Evolutionary conservation across 208 protist species (phyloP).

Genomic region (Blechomonas ayalai): DNA sequence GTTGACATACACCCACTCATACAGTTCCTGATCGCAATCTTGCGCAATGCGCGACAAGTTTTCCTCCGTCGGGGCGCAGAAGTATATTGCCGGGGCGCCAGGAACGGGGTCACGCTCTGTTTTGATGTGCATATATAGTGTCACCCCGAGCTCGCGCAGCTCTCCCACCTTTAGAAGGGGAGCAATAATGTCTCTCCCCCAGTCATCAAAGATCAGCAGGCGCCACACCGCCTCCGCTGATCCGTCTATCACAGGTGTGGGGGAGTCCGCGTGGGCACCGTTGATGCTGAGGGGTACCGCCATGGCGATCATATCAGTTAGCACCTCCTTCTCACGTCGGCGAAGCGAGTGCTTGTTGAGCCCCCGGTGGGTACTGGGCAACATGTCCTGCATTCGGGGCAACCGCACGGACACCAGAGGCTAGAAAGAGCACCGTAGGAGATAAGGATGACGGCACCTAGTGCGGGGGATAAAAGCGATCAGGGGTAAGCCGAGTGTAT

Average conservation of each 20-base stretch:
- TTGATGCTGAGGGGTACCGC: constrained; percentile 45
- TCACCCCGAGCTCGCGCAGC: constrained; percentile 83
- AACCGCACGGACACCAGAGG: too few relatives aligned
- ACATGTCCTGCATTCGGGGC: too few relatives aligned
- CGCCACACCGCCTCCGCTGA: constrained; percentile 53
- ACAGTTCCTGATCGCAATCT: constrained; percentile 68
- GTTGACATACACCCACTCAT: constrained; percentile 87
- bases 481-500: too few relatives aligned
- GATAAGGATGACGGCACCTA: too few relatives aligned
- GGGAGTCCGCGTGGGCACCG: constrained; percentile 18
- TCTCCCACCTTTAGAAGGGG: constrained; percentile 83
- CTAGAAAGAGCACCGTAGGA: too few relatives aligned
- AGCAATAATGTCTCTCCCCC: constrained; percentile 82
- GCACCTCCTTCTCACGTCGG: constrained; percentile 48
- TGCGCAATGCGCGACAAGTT: constrained; percentile 69
- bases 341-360: constrained; percentile 55
- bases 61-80: constrained; percentile 81
- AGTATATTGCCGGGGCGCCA: constrained; percentile 87
- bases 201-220: constrained; percentile 86
- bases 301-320: constrained; percentile 63
- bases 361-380: background rate
- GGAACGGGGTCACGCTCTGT: constrained; percentile 75
- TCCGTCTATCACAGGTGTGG: constrained; percentile 1
- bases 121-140: constrained; percentile 83
- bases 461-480: too few relatives aligned